Base-by-base conservation (phyloP, 2,329 filamentous ascomycete species). In the Bipolaris sorokiniana region DNA sequence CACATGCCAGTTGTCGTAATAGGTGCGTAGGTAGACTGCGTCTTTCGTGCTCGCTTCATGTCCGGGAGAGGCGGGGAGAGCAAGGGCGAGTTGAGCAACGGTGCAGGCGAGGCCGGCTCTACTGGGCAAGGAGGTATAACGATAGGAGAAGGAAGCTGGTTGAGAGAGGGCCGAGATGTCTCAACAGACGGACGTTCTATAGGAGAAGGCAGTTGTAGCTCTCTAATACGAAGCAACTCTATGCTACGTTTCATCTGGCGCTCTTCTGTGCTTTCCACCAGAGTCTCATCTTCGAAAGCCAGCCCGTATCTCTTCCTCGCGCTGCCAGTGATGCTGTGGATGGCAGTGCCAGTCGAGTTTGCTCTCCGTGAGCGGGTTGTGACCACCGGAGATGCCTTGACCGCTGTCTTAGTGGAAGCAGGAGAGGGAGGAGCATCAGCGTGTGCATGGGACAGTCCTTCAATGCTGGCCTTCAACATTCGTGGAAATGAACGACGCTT, bases 1-100 rank as follows among this genome's bases (percentile, higher is more conserved):
- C 74, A 76, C 41, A 76, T 47, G 5, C 73, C 72, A 6, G 70
- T 65, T n/a, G 73, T 75, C 0, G 66, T 69, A 15, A 75, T 58
- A 3, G 73, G 73, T 31, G 73, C 66, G 7, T 42, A 42, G 22
- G 40, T 26, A 18, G 40, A 42, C 16, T 42, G 40, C 15, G 22
- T 42, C 40, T 42, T 42, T 42, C 20, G 40, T 26, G 22, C 9
- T 13, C 40, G 40, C 3, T 42, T 26, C 1, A 22, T 26, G 20
- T 42, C 40, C 13, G 40, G 40, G 40, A 26, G 28, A 6, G 54
- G 51, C 11, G 65, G 64, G 9, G 69, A 64, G 6, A 58, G 62
- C 37, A 58, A 52, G 5, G 59, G 64, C 41, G 57, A 63, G 20
- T 57, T 62, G 44, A 22, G 58, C 40, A 53, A 48, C 31, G 59